These are phyloP conservation scores for Backusella morwellensis DNA, from an alignment of 192 early-diverging fungal species.

Conservation along the genomic window DNA sequence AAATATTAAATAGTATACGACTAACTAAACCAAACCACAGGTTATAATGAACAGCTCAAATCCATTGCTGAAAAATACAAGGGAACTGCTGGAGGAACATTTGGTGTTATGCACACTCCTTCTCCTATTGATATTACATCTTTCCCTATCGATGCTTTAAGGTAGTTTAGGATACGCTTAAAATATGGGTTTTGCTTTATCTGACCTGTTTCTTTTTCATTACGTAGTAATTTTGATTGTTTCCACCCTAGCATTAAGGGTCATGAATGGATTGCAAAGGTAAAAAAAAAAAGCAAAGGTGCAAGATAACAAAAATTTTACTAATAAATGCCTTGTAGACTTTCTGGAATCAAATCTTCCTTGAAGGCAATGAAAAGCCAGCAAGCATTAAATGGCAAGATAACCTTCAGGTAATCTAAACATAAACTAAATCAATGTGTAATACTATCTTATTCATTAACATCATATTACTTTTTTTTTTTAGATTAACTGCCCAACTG, in stretches of 20 bases:
- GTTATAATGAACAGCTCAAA: constrained; percentile 39
- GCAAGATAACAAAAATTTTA: background rate
- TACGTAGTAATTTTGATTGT: constrained; percentile 46
- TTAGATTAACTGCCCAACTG: background rate
- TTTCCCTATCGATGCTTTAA: constrained; percentile 37
- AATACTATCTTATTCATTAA: background rate
- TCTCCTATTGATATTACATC: constrained; percentile 28
- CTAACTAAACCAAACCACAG: background rate
- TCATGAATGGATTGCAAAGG: constrained; percentile 11
- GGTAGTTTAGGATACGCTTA: constrained; percentile 11
- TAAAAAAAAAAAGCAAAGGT: background rate
- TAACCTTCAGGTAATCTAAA: background rate
- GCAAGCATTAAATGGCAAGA: background rate
- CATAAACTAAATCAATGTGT: background rate
- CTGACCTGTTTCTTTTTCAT: background rate
- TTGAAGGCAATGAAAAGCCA: background rate
- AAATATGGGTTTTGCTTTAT: background rate
- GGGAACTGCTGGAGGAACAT: constrained; percentile 19
- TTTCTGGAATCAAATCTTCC: background rate
- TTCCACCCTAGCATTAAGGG: constrained; percentile 44
- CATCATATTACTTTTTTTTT: background rate
- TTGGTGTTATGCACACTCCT: constrained; percentile 18
- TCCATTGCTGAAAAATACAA: constrained; percentile 36
- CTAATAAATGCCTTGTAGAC: background rate
- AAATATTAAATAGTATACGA: background rate